A percentile compares a stretch with the other conserved stretches of the same genome.
phyloP scores from a whole-genome alignment of 176 grass and related monocot genomes.

The Pontederia crassipes region DNA sequence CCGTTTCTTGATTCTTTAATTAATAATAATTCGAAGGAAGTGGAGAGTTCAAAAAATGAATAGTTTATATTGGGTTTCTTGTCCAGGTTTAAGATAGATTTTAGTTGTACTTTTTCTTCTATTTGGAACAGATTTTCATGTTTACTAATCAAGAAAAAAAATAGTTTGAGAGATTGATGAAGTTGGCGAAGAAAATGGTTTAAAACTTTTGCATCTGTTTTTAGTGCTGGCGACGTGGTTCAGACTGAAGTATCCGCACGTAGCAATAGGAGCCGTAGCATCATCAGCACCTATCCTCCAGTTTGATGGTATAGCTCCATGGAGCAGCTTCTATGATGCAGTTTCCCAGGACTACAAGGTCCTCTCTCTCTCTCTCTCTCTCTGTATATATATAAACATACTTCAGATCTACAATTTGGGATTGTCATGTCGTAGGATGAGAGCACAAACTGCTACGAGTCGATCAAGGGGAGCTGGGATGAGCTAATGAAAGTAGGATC shows the following conservation, averaged over 20 bases:
- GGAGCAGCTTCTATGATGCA: conserved; percentile 78
- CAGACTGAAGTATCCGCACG: conserved; percentile 93
- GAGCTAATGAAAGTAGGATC: conserved; percentile 37
- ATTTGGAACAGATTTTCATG: too few relatives aligned
- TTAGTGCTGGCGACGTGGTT: conserved; percentile 88
- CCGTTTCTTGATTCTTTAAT: too few relatives aligned
- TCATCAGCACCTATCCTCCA: conserved; percentile 86
- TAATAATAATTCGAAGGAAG: too few relatives aligned
- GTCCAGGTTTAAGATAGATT: too few relatives aligned
- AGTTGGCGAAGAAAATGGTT: background rate
- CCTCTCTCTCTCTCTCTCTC: background rate
- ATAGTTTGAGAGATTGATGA: too few relatives aligned
- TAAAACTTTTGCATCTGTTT: background rate
- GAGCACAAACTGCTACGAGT: conserved; percentile 74
- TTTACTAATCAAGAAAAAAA: background rate
- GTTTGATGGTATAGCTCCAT: conserved; percentile 66
- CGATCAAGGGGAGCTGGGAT: conserved; percentile 84
- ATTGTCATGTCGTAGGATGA: conserved; percentile 48
- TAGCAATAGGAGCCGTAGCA: conserved; percentile 68
- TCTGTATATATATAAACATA: too few relatives aligned
- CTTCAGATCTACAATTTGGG: background rate
- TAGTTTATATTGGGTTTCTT: too few relatives aligned
- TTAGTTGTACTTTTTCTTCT: background rate
- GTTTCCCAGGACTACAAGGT: conserved; percentile 85
- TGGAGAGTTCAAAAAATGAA: too few relatives aligned